phyloP scores from a whole-genome alignment of 2,329 filamentous ascomycete species.

The Aspergillus texensis region DNA sequence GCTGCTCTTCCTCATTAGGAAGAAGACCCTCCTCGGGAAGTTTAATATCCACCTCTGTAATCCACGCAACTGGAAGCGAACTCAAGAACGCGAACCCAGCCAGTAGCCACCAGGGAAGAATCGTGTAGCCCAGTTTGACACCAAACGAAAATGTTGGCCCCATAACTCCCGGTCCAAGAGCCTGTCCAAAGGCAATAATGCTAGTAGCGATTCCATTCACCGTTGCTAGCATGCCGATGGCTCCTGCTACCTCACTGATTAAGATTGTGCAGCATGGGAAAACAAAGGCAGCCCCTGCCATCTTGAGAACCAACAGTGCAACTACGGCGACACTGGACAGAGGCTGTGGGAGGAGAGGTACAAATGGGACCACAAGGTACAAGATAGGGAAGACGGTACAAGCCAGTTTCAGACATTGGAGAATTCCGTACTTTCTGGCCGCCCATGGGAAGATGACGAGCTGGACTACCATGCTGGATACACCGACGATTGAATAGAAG shows the following conservation, averaged over 20 bases:
- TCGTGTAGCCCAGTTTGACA: slow-evolving; percentile 72
- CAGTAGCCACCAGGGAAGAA: slow-evolving; percentile 80
- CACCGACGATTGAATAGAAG: slow-evolving; percentile 81
- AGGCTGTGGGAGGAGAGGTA: slow-evolving; percentile 60
- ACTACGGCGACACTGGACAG: slow-evolving; percentile 65
- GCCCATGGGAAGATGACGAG: slow-evolving; percentile 81
- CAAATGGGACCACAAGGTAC: slow-evolving; percentile 82
- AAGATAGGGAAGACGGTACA: slow-evolving; percentile 71
- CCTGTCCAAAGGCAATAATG: slow-evolving; percentile 77
- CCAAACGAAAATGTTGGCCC: slow-evolving; percentile 77
- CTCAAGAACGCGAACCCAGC: slow-evolving; percentile 64
- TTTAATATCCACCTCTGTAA: slow-evolving; percentile 74
- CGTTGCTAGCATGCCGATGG: slow-evolving; percentile 77
- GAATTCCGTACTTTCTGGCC: slow-evolving; percentile 71
- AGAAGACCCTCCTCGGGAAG: slow-evolving; percentile 32
- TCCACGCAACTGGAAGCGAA: slow-evolving; percentile 71
- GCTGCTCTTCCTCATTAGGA: background rate
- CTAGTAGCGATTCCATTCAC: slow-evolving; percentile 88
- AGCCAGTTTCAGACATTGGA: slow-evolving; percentile 70
- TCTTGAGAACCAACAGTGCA: slow-evolving; percentile 71
- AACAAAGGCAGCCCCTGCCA: slow-evolving; percentile 74
- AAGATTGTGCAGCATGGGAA: slow-evolving; percentile 91
- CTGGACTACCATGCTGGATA: slow-evolving; percentile 78
- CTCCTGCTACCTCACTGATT: slow-evolving; percentile 81
- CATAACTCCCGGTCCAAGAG: slow-evolving; percentile 72